Base-by-base conservation (phyloP, 805 yeast species). In the Ogataea pignaliae region DNA sequence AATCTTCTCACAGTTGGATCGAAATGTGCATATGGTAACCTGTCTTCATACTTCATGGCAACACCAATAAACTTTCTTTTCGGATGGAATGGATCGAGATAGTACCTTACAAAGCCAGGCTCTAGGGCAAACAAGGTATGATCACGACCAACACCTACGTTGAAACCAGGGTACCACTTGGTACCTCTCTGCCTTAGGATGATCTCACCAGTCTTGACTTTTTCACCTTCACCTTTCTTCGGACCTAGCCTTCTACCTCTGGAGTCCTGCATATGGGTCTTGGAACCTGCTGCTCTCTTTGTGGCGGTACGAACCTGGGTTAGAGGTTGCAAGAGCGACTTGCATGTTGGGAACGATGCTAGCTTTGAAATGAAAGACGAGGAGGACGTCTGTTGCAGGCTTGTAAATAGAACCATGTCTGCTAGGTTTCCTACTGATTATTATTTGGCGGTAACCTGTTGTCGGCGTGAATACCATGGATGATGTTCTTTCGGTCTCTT, bases 81-180 rank as follows among this genome's bases (percentile, higher is more conserved):
- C 36, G 98, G 97, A 60, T 93, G 98, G 74, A 93, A 93, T 5
- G 99, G 98, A 70, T 93, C 97, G 48, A 83, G 69, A 66, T 93
- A 93, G 67, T 79, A 93, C 51, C 95, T 78, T 29, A 91, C 97
- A 63, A 72, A 88, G 21, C 99, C 99, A 3, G 97, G 96, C 61
- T 93, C 98, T 31, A 72, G 57, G 3, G 99, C 97, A 64, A 73
- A 88, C 29, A 93, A 76, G 2, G 99, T 91, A 64, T 90, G 97
- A 64, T 93, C 98, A 57, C 80, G 83, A 50, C 99, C 99, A 48
- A 91, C 87, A 9, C 81, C 82, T 10, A 81, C 85, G 55, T 93
- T 90, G 53, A 86, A 95, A 30, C 99, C 99, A 0, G 99, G 98
- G 60, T 81, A 93, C 64, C 90, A 85, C 58, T 79, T 84, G 15